Evolutionary conservation across 148 eudicot genomes (phyloP).

Genomic region (Silene conica): DNA sequence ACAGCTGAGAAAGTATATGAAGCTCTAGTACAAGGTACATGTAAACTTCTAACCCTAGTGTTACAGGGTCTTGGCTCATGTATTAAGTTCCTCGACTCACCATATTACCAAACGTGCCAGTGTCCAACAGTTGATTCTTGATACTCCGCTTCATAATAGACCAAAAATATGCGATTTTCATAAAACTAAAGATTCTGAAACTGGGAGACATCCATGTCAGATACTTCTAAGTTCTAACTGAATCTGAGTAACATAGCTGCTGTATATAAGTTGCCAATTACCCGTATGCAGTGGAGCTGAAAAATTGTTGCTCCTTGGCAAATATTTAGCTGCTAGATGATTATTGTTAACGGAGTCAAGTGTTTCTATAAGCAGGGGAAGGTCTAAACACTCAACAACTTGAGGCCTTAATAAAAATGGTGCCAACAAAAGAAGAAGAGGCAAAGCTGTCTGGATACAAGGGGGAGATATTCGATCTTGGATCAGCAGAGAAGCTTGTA

Average conservation of each 20-base stretch:
- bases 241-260: background rate
- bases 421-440: conserved; percentile 91
- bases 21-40: conserved; percentile 69
- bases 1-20: conserved; percentile 76
- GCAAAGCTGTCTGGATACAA: conserved; percentile 56
- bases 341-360: conserved; percentile 1
- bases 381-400: conserved; percentile 82
- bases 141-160: background rate
- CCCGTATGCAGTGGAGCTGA: too few species aligned
- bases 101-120: background rate
- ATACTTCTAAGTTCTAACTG: background rate
- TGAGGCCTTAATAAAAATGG: conserved; percentile 84
- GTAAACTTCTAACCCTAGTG: background rate
- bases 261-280: background rate
- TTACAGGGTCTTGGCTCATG: too few species aligned
- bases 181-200: background rate
- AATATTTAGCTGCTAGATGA: background rate
- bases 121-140: background rate
- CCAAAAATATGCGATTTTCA: background rate
- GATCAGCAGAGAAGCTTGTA: conserved; percentile 79
- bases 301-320: background rate
- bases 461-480: conserved; percentile 58
- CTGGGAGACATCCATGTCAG: background rate
- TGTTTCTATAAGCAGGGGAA: conserved; percentile 42
- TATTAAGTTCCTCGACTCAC: too few species aligned